Evolutionary conservation across 2,329 filamentous ascomycete species (phyloP).

Genomic region (Penicillium digitatum): DNA sequence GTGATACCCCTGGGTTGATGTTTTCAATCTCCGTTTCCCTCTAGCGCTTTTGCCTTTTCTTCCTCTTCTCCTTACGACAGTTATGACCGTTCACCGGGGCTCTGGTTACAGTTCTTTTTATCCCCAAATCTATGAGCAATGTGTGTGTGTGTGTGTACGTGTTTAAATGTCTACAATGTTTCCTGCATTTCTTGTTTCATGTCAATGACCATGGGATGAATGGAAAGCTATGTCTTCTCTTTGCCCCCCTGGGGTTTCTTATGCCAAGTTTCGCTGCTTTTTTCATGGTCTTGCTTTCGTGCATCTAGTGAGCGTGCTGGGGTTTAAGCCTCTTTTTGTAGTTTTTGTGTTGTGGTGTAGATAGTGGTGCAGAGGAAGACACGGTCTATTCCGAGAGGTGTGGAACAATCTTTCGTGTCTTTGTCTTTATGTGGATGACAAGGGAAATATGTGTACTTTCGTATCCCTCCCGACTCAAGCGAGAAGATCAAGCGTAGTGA

Average conservation of each 20-base stretch:
- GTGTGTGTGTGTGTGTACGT: constrained; percentile 1
- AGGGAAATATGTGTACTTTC: background rate
- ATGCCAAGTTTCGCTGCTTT: background rate
- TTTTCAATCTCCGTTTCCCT: constrained; percentile 8
- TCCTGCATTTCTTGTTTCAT: background rate
- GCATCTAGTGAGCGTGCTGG: background rate
- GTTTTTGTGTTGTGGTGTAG: background rate
- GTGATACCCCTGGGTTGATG: constrained; percentile 20
- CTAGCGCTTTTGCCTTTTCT: constrained; percentile 6
- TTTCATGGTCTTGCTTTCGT: background rate
- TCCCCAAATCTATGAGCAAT: constrained; percentile 3
- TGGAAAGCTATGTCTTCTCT: constrained; percentile 6
- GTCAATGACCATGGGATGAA: background rate
- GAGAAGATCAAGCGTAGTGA: no score
- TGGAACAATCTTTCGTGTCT: background rate
- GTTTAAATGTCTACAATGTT: constrained; percentile 5
- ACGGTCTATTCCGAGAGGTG: background rate
- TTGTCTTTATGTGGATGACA: background rate
- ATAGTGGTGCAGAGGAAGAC: background rate
- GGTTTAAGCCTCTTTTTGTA: background rate
- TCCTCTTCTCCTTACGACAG: constrained; percentile 5
- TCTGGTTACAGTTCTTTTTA: constrained; percentile 1
- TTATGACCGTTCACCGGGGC: background rate
- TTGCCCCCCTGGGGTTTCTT: background rate
- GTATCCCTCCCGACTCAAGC: no score